phyloP scores from a whole-genome alignment of 1,139 yeast genomes.

The Scheffersomyces segobiensis region DNA sequence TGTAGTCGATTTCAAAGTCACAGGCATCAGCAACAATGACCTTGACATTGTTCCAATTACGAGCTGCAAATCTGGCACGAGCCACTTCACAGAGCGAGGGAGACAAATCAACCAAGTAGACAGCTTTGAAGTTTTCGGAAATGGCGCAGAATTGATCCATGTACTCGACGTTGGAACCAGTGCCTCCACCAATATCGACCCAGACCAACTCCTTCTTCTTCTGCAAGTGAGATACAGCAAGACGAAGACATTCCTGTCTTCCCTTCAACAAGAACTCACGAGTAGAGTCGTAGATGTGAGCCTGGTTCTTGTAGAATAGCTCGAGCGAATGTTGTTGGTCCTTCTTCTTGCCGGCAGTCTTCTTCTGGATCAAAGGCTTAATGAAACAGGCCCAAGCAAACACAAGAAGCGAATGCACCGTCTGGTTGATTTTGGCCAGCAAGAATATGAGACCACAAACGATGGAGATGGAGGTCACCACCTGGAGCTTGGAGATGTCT shows the following conservation, averaged over 20 bases:
- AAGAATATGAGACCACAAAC: slow-evolving; percentile 6
- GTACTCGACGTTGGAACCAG: slow-evolving; percentile 77
- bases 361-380: slow-evolving; percentile 59
- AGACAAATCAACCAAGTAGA: slow-evolving; percentile 73
- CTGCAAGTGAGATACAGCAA: slow-evolving; percentile 58
- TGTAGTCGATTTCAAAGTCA: slow-evolving; percentile 54
- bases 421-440: slow-evolving; percentile 22
- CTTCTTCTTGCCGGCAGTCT: slow-evolving; percentile 26
- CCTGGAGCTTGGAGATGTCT: slow-evolving; percentile 2
- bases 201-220: slow-evolving; percentile 56
- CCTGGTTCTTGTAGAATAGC: slow-evolving; percentile 72
- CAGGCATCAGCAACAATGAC: slow-evolving; percentile 77
- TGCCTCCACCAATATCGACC: slow-evolving; percentile 87
- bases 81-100: slow-evolving; percentile 79
- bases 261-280: slow-evolving; percentile 68
- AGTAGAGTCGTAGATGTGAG: slow-evolving; percentile 71
- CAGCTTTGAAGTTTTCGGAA: slow-evolving; percentile 54
- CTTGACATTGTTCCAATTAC: slow-evolving; percentile 65
- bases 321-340: slow-evolving; percentile 71
- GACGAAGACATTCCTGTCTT: slow-evolving; percentile 60
- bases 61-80: slow-evolving; percentile 49
- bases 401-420: slow-evolving; percentile 31
- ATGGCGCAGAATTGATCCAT: slow-evolving; percentile 62
- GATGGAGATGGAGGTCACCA: slow-evolving; percentile 1
- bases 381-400: slow-evolving; percentile 62